Evolutionary conservation across 192 early-diverging fungal genomes (phyloP).

Genomic region (Funneliformis mosseae): DNA sequence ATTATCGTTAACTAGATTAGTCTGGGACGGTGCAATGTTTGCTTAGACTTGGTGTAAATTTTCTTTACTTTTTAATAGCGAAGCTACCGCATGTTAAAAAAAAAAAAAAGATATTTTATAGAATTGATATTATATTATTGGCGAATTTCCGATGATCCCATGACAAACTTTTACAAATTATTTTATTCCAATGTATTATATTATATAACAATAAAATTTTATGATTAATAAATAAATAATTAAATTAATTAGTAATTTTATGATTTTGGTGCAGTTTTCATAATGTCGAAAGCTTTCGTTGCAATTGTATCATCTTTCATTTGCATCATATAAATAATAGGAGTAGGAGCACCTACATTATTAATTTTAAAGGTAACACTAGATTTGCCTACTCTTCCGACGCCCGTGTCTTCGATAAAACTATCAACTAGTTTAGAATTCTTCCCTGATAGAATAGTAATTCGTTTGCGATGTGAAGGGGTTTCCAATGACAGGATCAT

Average conservation of each 20-base stretch:
- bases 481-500: conserved; percentile 54
- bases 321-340: conserved; percentile 60
- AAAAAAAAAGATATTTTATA: too few relatives aligned
- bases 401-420: conserved; percentile 49
- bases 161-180: too few relatives aligned
- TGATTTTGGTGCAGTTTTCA: conserved; percentile 34
- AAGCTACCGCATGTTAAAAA: too few relatives aligned
- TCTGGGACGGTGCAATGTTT: too few relatives aligned
- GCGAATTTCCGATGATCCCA: too few relatives aligned
- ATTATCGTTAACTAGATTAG: too few relatives aligned
- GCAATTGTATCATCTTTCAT: conserved; percentile 53
- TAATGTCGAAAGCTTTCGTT: conserved; percentile 52
- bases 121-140: too few relatives aligned
- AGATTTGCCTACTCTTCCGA: conserved; percentile 49
- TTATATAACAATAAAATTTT: too few relatives aligned
- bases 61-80: too few relatives aligned
- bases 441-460: conserved; percentile 49
- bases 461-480: conserved; percentile 50
- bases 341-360: conserved; percentile 36
- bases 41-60: too few relatives aligned
- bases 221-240: not conserved
- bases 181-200: too few relatives aligned
- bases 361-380: conserved; percentile 52
- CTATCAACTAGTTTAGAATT: conserved; percentile 48
- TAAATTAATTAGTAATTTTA: not conserved